Evolutionary conservation across 257 asterid species (phyloP), one percentile per base, ranked within the genome.

Genomic region (Solanum sitiens): DNA sequence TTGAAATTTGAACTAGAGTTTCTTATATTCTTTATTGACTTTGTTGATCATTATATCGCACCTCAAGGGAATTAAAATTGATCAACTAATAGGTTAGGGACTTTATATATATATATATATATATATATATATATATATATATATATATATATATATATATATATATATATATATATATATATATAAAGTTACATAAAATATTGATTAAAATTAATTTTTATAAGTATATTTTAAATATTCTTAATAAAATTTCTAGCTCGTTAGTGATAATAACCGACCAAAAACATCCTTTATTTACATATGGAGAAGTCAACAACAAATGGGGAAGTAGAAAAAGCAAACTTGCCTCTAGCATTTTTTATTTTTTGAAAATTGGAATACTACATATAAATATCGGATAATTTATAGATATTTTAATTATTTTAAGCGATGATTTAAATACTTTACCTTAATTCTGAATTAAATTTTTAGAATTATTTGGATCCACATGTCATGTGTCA

Each of bases 211-310:
- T 0, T 53, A 53, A 0, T 53, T 18, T 53, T 18, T 16, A 53
- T 53, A 53, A 1, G 0, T 18, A 53, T 0, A 53, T 53, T 18
- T 56, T 16, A 0, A 56, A 56, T 1, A 56, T 56, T 0, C 2
- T 0, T 56, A 56, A 56, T 0, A 5, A 67, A 67, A 63, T 63
- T 67, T 67, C 1, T 11, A 16, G 4, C 33, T n/a, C 16, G 32
- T 30, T 1, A n/a, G 12, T 4, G 32, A n/a, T n/a, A 67, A 27
- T n/a, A 65, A n/a, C 75, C 13, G 39, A 27, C 37, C 21, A 68
- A 68, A 1, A 27, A 27, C 37, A 6, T 67, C 35, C 2, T 27
- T 67, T 67, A 25, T 20, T 67, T 67, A 27, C 20, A 0, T 2
- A 67, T 12, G 74, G 9, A 12, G 20, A 11, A 67, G 2, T 3